Evolutionary conservation across 2,329 filamentous ascomycete species (phyloP), one percentile per base, ranked within the genome.

Genomic region (Scedosporium aurantiacum): DNA sequence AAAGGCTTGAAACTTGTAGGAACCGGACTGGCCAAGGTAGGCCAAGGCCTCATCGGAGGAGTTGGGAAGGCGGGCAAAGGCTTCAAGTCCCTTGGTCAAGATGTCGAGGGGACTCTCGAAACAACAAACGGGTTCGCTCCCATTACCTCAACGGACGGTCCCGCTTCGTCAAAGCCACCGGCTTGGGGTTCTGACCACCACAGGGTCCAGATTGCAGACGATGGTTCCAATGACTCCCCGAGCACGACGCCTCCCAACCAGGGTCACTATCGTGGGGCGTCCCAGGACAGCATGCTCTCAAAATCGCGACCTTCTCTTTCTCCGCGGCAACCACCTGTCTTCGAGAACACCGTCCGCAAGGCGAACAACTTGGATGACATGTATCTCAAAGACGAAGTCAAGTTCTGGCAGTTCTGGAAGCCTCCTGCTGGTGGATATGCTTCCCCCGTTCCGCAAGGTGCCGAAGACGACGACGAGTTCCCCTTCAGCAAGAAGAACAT

Each of bases 401-500:
- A 72, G 47, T 87, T 83, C 76, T 87, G 81, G 74, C 73, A 87
- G 63, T 87, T 87, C 63, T 87, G 84, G 84, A 83, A 84, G 66
- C 80, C 82, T 0, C 84, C 84, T 0, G 72, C 79, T 1, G 84
- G 84, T 25, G 81, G 80, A 2, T 87, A 85, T 66, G 74, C 80
- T 7, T 86, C 83, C 0, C 84, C 84, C 0, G 72, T 86, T 0
- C 84, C 84, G 0, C 83, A 86, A 60, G 81, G 80, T 3, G 71
- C 70, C n/a, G 78, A 79, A 37, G 72, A 73, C 2, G 72, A 72
- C 28, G 78, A 70, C 2, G 71, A 66, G 21, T 64, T 62, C 54
- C 62, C 66, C 12, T 56, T 63, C 14, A 45, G 63, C 1, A 72
- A 79, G 40, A 18, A 10, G 12, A 14, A 27, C 16, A 82, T 81